These are phyloP conservation scores for Ustilago vetiveriae DNA, from an alignment of 1,284 basidiomycete genomes.

Conservation along the genomic window DNA sequence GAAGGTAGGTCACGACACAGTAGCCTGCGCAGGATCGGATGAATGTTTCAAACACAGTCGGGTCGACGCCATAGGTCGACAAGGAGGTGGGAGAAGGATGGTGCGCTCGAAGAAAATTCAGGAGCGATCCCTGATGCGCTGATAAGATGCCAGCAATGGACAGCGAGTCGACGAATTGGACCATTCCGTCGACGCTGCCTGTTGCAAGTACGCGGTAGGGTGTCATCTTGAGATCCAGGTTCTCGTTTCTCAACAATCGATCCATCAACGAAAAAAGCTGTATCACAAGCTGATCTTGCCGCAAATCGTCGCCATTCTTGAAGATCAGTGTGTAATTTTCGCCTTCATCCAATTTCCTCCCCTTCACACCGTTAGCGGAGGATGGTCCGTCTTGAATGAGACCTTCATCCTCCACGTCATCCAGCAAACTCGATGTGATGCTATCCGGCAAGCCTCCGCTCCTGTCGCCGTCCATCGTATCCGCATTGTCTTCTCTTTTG, in stretches of 20 bases:
- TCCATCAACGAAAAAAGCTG: slow-evolving; percentile 99
- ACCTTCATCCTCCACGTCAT: slow-evolving; percentile 13
- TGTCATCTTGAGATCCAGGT: slow-evolving; percentile 89
- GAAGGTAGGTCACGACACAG: slow-evolving; percentile 94
- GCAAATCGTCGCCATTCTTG: slow-evolving; percentile 98
- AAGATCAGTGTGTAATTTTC: slow-evolving; percentile 86
- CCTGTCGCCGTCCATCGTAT: slow-evolving; percentile 1
- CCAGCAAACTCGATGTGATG: slow-evolving; percentile 33
- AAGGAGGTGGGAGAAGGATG: slow-evolving; percentile 91
- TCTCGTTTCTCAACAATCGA: slow-evolving; percentile 88
- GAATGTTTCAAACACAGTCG: slow-evolving; percentile 92
- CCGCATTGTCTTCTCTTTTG: background rate
- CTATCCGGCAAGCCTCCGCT: slow-evolving; percentile 24
- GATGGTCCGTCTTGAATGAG: slow-evolving; percentile 11
- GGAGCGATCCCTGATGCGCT: slow-evolving; percentile 75
- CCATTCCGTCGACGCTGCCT: slow-evolving; percentile 91
- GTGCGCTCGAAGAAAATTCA: slow-evolving; percentile 85
- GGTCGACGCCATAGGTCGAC: slow-evolving; percentile 90
- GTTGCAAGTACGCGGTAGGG: slow-evolving; percentile 96
- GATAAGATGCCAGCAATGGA: slow-evolving; percentile 91
- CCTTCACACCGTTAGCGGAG: background rate
- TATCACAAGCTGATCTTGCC: slow-evolving; percentile 96
- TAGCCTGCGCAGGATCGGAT: slow-evolving; percentile 97
- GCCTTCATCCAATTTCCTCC: slow-evolving; percentile 5
- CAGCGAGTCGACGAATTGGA: slow-evolving; percentile 93